Conservation (phyloP, 1,139 yeast genomes). For the Candida sp. region DNA sequence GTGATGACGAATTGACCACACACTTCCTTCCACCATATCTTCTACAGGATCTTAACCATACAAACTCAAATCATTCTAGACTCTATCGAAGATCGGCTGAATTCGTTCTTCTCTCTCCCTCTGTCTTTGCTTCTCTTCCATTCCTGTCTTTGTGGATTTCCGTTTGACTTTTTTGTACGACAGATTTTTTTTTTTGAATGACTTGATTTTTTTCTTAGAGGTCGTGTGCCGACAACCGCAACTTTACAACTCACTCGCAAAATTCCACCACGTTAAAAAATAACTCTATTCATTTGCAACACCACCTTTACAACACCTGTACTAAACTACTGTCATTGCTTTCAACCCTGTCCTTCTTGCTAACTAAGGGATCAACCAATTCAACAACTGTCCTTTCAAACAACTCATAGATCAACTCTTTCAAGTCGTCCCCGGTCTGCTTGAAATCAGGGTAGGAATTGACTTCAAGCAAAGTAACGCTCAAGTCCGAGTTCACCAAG, state of each 20-base stretch:
- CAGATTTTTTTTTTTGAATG: no score
- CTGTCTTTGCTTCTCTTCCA: no score
- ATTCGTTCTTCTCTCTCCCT: no score
- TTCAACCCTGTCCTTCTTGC: neutral
- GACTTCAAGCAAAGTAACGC: slow-evolving; percentile 75
- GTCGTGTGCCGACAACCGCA: neutral
- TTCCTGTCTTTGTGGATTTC: no score
- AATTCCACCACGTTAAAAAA: neutral
- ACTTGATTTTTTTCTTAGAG: neutral
- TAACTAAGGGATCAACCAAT: slow-evolving; percentile 22
- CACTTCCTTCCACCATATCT: no score
- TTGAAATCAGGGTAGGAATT: slow-evolving; percentile 97
- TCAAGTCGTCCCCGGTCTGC: slow-evolving; percentile 86
- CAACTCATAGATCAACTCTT: slow-evolving; percentile 61
- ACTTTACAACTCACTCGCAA: neutral
- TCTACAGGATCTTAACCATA: neutral
- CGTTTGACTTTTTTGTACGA: no score
- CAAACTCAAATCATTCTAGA: neutral
- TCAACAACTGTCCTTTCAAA: slow-evolving; percentile 50
- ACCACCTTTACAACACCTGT: slow-evolving; percentile 8
- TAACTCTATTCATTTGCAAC: neutral
- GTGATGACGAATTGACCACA: neutral
- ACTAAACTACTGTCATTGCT: slow-evolving; percentile 7
- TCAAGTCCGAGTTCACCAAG: slow-evolving; percentile 59
- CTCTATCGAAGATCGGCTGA: no score